Percentiles rank a stretch among this genome's conserved stretches.
These are phyloP conservation scores for Trichoderma sp. DNA, from an alignment of 2,329 filamentous ascomycete genomes.

Conservation along the genomic window DNA sequence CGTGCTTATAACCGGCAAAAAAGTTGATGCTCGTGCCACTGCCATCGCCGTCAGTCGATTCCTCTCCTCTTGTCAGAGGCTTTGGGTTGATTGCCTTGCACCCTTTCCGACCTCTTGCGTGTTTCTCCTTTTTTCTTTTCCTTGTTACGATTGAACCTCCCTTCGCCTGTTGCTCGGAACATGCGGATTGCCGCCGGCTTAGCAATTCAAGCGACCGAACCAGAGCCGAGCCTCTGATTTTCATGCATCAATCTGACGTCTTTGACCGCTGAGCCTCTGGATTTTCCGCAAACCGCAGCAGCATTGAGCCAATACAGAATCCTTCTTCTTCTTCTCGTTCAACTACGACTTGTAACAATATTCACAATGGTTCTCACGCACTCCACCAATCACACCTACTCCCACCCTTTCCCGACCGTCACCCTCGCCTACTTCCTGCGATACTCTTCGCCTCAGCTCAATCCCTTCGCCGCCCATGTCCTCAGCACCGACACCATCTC, in stretches of 20 bases:
- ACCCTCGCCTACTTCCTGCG: slow-evolving; percentile 88
- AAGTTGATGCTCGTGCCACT: slow-evolving; percentile 27
- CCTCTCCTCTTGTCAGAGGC: slow-evolving; percentile 21
- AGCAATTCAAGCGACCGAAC: not conserved
- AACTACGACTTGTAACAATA: slow-evolving; percentile 23
- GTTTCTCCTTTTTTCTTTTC: not conserved
- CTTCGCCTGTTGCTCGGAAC: slow-evolving; percentile 3
- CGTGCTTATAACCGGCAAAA: slow-evolving; percentile 19
- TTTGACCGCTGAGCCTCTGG: slow-evolving; percentile 28
- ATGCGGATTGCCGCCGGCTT: slow-evolving; percentile 5
- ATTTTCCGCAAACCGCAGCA: slow-evolving; percentile 11
- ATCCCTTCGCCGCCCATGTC: slow-evolving; percentile 81
- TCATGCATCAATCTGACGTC: slow-evolving; percentile 29
- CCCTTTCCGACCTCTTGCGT: not conserved
- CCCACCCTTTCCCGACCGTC: slow-evolving; percentile 80
- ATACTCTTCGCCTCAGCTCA: slow-evolving; percentile 70
- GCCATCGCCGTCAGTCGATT: slow-evolving; percentile 28
- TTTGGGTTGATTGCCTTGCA: slow-evolving; percentile 17
- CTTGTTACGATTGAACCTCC: slow-evolving; percentile 3
- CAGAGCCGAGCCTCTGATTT: slow-evolving; percentile 20
- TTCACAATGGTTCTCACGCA: slow-evolving; percentile 62
- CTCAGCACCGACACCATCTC: slow-evolving; percentile 81
- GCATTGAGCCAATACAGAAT: not conserved
- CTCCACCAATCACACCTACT: slow-evolving; percentile 70
- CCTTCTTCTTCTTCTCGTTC: not conserved